Percentiles rank a stretch among this genome's conserved stretches.
Evolutionary conservation across 148 eudicot species (phyloP).

Genomic region (Vaccinium macrocarpon): DNA sequence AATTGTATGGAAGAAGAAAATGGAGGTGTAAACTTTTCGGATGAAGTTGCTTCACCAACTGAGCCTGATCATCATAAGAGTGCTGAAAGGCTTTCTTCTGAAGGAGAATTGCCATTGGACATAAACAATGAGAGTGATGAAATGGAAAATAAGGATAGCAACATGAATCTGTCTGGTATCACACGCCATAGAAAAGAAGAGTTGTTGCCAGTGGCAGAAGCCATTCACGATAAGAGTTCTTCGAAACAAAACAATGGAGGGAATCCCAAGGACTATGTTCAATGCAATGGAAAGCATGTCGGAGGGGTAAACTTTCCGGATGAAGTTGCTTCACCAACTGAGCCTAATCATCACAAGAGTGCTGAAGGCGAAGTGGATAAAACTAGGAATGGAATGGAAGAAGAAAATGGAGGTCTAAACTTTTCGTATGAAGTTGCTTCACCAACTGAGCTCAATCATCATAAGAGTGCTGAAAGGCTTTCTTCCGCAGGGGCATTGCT

Average conservation of each 20-base stretch:
- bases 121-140: conserved; percentile 22
- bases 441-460: conserved; percentile 7
- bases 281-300: background rate
- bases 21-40: background rate
- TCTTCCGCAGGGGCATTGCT: conserved; percentile 24
- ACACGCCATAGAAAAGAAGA: conserved; percentile 22
- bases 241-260: background rate
- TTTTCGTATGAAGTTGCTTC: conserved; percentile 6
- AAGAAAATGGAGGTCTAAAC: conserved; percentile 8
- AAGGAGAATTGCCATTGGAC: conserved; percentile 21
- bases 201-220: conserved; percentile 14
- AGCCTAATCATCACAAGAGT: conserved; percentile 20
- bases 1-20: conserved; percentile 2
- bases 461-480: background rate
- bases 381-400: background rate
- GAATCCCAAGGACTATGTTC: background rate
- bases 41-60: conserved; percentile 10
- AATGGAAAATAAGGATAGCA: conserved; percentile 18
- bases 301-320: conserved; percentile 9
- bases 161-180: conserved; percentile 23
- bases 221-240: conserved; percentile 8
- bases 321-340: conserved; percentile 19
- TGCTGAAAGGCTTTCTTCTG: conserved; percentile 18
- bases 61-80: conserved; percentile 19
- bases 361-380: conserved; percentile 21